Conservation (phyloP, 768 basidiomycete genomes). For the Exidia glandulosa region DNA sequence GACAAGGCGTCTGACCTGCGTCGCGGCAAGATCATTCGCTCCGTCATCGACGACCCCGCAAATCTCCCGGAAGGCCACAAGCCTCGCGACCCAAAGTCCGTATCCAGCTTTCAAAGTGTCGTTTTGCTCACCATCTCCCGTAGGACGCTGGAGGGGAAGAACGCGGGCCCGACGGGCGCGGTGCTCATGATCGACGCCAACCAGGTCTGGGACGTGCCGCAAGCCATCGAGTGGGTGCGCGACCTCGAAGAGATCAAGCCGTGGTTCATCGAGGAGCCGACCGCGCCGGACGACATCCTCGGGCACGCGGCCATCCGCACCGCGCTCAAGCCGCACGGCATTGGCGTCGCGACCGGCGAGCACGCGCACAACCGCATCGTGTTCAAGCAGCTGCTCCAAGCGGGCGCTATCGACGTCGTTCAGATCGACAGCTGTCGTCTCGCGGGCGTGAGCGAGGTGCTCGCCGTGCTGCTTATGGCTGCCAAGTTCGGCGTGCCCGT, state of each 20-base stretch:
- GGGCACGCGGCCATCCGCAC: conserved; percentile 23
- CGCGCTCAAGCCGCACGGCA: conserved; percentile 47
- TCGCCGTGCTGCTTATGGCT: conserved; percentile 81
- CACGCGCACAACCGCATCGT: conserved; percentile 90
- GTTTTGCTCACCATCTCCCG: too few species aligned
- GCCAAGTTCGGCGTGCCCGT: conserved; percentile 84
- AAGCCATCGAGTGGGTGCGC: conserved; percentile 87
- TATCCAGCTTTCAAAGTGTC: too few species aligned
- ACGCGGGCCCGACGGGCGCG: conserved; percentile 86
- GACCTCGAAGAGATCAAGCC: conserved; percentile 71
- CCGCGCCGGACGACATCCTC: conserved; percentile 83
- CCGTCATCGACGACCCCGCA: conserved; percentile 88
- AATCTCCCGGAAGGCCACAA: conserved; percentile 53
- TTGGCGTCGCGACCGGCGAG: conserved; percentile 90
- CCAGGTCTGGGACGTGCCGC: conserved; percentile 89
- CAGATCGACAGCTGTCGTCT: conserved; percentile 94
- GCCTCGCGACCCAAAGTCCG: conserved; percentile 48
- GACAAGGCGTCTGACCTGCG: conserved; percentile 72
- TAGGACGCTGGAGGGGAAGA: conserved; percentile 77
- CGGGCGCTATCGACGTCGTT: conserved; percentile 85
- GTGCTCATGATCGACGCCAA: conserved; percentile 98
- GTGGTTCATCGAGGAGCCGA: conserved; percentile 96
- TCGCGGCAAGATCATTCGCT: conserved; percentile 80
- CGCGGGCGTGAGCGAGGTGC: conserved; percentile 89
- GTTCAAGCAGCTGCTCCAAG: conserved; percentile 91